Percentiles rank a stretch among this genome's conserved stretches.
These are phyloP conservation scores for Pichia nakasei DNA, from an alignment of 805 yeast genomes.

Conservation along the genomic window DNA sequence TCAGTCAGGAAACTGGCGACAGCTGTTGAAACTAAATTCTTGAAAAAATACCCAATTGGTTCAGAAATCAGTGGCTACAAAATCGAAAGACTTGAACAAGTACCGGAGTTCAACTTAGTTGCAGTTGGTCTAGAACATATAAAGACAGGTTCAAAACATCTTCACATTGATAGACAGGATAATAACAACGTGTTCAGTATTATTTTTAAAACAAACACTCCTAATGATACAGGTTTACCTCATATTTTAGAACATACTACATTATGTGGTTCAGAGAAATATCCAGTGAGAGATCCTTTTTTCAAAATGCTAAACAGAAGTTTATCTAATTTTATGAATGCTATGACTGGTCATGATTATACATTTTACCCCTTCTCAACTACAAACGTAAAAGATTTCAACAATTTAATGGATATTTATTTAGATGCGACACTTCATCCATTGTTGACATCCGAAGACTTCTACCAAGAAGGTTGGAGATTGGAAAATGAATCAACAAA, in stretches of 20 bases:
- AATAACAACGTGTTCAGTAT: conserved; percentile 81
- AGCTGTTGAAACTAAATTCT: conserved; percentile 2
- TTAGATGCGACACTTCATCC: conserved; percentile 84
- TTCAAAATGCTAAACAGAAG: conserved; percentile 95
- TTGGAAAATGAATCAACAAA: conserved; percentile 59
- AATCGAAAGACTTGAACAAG: conserved; percentile 51
- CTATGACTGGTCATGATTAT: conserved; percentile 96
- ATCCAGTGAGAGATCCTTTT: conserved; percentile 94
- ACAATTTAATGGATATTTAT: conserved; percentile 79
- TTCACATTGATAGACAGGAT: conserved; percentile 81
- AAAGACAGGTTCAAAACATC: conserved; percentile 66
- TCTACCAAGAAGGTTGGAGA: conserved; percentile 97
- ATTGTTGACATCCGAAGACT: conserved; percentile 66
- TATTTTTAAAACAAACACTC: conserved; percentile 90
- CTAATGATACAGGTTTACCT: conserved; percentile 91
- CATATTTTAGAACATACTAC: conserved; percentile 96
- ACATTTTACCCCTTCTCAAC: conserved; percentile 96
- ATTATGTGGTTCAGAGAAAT: conserved; percentile 83
- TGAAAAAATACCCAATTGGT: conserved; percentile 54
- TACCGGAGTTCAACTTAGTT: conserved; percentile 74
- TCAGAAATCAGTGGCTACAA: conserved; percentile 56
- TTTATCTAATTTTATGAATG: conserved; percentile 95
- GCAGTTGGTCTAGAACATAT: conserved; percentile 68
- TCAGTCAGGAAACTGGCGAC: conserved; percentile 7
- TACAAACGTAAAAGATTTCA: conserved; percentile 73